phyloP scores from a whole-genome alignment of 2,329 filamentous ascomycete species.

The Claviceps arundinis region DNA sequence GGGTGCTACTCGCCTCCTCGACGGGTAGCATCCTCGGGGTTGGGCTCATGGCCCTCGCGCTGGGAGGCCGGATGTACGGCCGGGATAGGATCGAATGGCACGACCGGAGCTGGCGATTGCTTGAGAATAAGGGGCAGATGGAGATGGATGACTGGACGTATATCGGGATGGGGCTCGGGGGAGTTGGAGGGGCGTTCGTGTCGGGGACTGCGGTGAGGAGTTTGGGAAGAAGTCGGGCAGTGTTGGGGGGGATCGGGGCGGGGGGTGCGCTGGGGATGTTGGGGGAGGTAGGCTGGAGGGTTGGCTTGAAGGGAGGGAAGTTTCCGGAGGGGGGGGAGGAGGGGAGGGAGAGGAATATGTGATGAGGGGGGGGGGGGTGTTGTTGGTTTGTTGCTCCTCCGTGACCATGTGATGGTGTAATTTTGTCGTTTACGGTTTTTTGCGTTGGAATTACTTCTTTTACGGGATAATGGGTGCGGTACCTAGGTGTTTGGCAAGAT shows the following conservation, averaged over 20 bases:
- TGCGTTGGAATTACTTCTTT: too few relatives aligned
- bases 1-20: conserved; percentile 25
- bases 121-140: conserved; percentile 43
- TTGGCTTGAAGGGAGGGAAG: conserved; percentile 32
- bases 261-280: conserved; percentile 36
- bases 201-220: conserved; percentile 13
- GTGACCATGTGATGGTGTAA: too few relatives aligned
- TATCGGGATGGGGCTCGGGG: conserved; percentile 23
- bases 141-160: conserved; percentile 43
- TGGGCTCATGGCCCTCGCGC: conserved; percentile 28
- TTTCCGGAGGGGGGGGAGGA: conserved; percentile 17
- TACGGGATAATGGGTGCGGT: not conserved
- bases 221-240: conserved; percentile 23
- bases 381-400: too few relatives aligned
- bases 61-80: conserved; percentile 38
- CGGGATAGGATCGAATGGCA: conserved; percentile 49
- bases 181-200: conserved; percentile 19
- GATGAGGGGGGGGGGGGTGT: too few relatives aligned
- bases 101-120: conserved; percentile 47
- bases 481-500: too few relatives aligned
- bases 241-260: conserved; percentile 30
- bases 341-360: conserved; percentile 3
- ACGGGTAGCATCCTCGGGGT: conserved; percentile 31
- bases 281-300: conserved; percentile 36
- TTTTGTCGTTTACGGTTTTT: too few relatives aligned